Conservation (phyloP, 176 grass and related monocot genomes). For the Carex kokanica region DNA sequence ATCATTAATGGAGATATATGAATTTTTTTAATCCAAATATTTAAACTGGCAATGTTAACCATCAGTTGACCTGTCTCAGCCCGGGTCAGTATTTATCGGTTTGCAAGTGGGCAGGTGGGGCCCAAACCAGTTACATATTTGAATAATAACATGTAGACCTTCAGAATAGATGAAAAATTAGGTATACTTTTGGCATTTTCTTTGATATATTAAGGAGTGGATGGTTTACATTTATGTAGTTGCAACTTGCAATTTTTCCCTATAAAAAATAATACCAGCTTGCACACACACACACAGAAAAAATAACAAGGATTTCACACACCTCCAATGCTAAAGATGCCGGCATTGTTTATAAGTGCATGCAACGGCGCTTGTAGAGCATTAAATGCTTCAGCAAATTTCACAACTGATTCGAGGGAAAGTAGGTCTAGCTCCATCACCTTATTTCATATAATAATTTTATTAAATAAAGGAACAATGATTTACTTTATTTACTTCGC, state of each 20-base stretch:
- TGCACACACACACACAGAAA: not conserved
- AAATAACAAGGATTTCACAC: constrained; percentile 20
- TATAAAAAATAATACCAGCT: not conserved
- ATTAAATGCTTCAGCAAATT: constrained; percentile 94
- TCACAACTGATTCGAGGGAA: constrained; percentile 80
- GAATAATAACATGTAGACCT: not conserved
- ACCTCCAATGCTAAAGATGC: constrained; percentile 96
- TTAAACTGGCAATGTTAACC: not conserved
- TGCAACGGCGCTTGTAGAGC: constrained; percentile 73
- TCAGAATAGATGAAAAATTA: not conserved
- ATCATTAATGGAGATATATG: not conserved
- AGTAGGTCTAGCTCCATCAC: constrained; percentile 96
- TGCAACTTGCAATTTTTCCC: not conserved
- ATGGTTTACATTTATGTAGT: not conserved
- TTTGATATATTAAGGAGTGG: not conserved
- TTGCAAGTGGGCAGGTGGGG: not conserved
- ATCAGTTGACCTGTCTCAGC: not conserved
- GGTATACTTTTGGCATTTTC: not conserved
- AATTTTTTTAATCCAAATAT: not conserved
- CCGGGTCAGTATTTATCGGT: not conserved
- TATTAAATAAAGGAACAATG: constrained; percentile 17
- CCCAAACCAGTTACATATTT: not conserved
- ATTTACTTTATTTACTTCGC: not conserved
- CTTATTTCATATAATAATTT: constrained; percentile 36
- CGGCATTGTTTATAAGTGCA: constrained; percentile 93